Percentiles rank a stretch among this genome's conserved stretches.
These are phyloP conservation scores for Xylariaceae sp. DNA, from an alignment of 2,329 filamentous ascomycete genomes.

Conservation along the genomic window DNA sequence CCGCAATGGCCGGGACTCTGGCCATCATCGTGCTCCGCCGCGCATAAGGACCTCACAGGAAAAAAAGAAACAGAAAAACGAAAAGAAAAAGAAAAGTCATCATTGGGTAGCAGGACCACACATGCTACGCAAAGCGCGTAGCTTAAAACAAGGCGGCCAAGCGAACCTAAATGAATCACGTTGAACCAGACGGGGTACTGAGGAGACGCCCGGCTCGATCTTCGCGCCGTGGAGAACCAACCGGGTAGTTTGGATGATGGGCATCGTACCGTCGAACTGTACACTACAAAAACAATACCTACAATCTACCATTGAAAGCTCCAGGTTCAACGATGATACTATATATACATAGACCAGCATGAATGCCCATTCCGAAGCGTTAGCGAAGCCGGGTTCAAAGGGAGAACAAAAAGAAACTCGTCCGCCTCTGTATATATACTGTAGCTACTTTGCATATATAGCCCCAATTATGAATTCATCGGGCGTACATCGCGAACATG, in stretches of 20 bases:
- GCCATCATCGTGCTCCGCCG: slow-evolving; percentile 36
- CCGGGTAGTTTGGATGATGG: no score
- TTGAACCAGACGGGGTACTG: not conserved
- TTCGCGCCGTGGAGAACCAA: no score
- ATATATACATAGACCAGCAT: not conserved
- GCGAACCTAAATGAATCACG: not conserved
- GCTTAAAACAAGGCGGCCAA: not conserved
- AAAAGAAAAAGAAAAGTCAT: not conserved
- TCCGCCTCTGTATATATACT: no score
- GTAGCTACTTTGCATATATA: no score
- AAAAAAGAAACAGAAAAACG: slow-evolving; percentile 2
- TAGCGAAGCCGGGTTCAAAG: not conserved
- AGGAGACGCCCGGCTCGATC: no score
- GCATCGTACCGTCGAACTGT: not conserved
- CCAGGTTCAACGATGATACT: not conserved
- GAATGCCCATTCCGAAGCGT: not conserved
- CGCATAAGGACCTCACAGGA: slow-evolving; percentile 6
- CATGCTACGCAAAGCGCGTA: not conserved
- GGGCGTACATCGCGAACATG: no score
- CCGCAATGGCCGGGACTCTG: slow-evolving; percentile 53
- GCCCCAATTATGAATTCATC: no score
- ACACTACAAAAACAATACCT: not conserved
- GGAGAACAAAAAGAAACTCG: not conserved
- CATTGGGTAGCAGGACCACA: not conserved
- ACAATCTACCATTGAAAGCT: not conserved